phyloP scores from a whole-genome alignment of 163 green algal genomes.

The Scenedesmus sp. region DNA sequence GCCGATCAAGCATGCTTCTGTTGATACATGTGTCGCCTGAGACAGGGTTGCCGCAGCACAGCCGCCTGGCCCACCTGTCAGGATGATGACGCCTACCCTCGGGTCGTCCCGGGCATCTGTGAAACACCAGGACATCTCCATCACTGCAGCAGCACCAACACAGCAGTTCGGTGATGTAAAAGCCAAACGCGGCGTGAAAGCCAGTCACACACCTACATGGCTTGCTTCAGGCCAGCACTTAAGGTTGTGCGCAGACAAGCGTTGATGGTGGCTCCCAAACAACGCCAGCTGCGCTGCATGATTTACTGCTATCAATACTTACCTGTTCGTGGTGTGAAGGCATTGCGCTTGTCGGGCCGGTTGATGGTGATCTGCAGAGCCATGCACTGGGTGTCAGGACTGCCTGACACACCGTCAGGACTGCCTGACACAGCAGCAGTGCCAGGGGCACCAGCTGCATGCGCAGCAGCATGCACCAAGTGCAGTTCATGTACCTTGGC shows the following conservation, averaged over 20 bases:
- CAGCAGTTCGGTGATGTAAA: background rate
- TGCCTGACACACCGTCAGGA: background rate
- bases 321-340: constrained; percentile 95
- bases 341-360: constrained; percentile 94
- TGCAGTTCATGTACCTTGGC: constrained; percentile 81
- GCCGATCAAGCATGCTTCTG: background rate
- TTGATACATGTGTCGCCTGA: background rate
- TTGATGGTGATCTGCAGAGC: constrained; percentile 95
- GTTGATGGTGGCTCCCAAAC: background rate
- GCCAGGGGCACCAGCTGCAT: background rate
- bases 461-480: background rate
- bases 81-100: constrained; percentile 92
- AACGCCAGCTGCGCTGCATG: background rate
- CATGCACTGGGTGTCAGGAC: background rate
- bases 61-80: constrained; percentile 81
- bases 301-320: background rate
- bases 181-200: background rate
- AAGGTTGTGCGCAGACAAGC: background rate
- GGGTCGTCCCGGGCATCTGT: constrained; percentile 92
- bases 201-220: background rate
- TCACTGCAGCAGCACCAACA: constrained; percentile 67
- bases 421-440: background rate
- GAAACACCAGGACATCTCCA: constrained; percentile 94
- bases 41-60: background rate
- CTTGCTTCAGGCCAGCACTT: constrained; percentile 12